Conservation (phyloP, 164 flowering plant genomes). For the Magnolia sinica region DNA sequence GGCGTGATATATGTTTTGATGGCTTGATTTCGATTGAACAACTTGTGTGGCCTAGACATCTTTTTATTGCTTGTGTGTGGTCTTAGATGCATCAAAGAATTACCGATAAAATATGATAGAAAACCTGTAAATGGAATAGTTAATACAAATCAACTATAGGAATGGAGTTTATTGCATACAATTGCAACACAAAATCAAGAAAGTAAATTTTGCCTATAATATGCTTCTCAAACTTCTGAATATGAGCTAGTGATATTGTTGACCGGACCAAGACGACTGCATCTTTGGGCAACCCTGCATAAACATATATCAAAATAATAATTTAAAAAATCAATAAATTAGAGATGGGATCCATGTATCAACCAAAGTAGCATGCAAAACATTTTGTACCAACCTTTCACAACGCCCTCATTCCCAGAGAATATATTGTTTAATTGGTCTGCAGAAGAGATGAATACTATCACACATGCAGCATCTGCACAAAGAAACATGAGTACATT, state of each 20-base stretch:
- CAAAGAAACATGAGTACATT: neutral
- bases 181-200: slow-evolving; percentile 4
- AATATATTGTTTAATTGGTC: slow-evolving; percentile 48
- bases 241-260: slow-evolving; percentile 34
- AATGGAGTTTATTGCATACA: neutral
- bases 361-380: slow-evolving; percentile 7
- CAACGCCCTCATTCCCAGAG: slow-evolving; percentile 43
- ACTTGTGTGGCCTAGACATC: too few relatives aligned
- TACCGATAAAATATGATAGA: neutral
- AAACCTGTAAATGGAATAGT: neutral
- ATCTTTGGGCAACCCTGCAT: slow-evolving; percentile 54
- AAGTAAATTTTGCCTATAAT: slow-evolving; percentile 49
- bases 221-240: slow-evolving; percentile 55
- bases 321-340: neutral
- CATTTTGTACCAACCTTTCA: slow-evolving; percentile 39
- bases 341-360: neutral
- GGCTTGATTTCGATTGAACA: too few relatives aligned
- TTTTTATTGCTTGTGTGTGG: too few relatives aligned
- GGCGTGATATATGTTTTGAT: too few relatives aligned
- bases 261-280: slow-evolving; percentile 58
- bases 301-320: slow-evolving; percentile 3
- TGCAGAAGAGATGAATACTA: slow-evolving; percentile 35
- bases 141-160: neutral
- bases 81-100: too few relatives aligned
- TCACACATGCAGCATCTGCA: slow-evolving; percentile 65